Evolutionary conservation across 192 early-diverging fungal genomes (phyloP), one percentile per base, ranked within the genome.

Genomic region (Backusella macrospora): DNA sequence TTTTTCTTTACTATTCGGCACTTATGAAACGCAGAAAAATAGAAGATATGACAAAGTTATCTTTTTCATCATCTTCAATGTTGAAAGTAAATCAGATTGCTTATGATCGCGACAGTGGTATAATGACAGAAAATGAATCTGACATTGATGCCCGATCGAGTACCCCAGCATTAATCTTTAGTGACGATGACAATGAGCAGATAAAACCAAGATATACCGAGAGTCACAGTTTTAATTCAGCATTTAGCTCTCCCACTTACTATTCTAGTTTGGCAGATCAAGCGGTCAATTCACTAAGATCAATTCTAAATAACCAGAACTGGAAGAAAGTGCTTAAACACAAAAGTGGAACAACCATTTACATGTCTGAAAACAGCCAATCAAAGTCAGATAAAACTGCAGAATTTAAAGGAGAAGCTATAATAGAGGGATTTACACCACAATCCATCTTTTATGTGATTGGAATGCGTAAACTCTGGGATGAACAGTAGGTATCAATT

Each of bases 391-490:
- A 85, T 6, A 85, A 85, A 23, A 70, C 75, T 3, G 77, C 84
- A 0, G 34, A 77, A 4, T 87, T 82, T 74, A 85, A 83, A 59
- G 81, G 84, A 8, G 80, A 84, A 73, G 65, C 70, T 75, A 67
- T 82, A 8, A 82, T 87, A 15, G 73, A 76, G 15, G 84, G 82
- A 1, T 85, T 81, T 63, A 72, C 73, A 8, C 84, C 86, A 8
- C 82, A 84, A 49, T 68, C 84, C 6, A 76, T 87, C 14, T 87
- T 87, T 73, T 80, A 83, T 4, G 82, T 87, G 3, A 82, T 87
- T 59, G 82, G 84, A 14, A 85, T 85, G 68, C 73, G 86, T 52
- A 87, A 85, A 65, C 72, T 87, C 4, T 87, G 86, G 86, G 86
- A 87, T 71, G 81, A 83, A 62, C 70, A 66, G 80, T 82, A 76